These are phyloP conservation scores for Morella rubra DNA, from an alignment of 306 rosid genomes.

Conservation along the genomic window DNA sequence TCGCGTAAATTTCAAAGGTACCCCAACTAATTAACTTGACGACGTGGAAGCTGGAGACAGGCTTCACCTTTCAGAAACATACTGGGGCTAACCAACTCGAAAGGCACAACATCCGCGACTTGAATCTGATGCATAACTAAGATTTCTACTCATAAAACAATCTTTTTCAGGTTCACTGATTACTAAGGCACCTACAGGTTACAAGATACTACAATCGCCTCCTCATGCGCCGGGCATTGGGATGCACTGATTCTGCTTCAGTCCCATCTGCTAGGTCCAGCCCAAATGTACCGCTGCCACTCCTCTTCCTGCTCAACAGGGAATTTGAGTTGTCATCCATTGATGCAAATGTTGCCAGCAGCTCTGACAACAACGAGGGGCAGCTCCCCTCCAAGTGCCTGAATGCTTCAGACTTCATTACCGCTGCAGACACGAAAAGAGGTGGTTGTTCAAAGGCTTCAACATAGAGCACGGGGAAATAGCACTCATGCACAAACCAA, in stretches of 20 bases:
- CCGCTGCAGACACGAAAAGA: conserved; percentile 53
- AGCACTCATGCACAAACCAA: background rate
- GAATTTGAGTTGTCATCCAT: conserved; percentile 55
- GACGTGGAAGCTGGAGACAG: background rate
- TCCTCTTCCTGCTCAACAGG: conserved; percentile 58
- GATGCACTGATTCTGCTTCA: conserved; percentile 59
- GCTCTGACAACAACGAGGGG: conserved; percentile 72
- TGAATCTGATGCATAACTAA: conserved; percentile 12
- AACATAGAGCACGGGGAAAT: background rate
- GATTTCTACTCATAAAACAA: conserved; percentile 29
- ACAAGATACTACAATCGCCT: conserved; percentile 45
- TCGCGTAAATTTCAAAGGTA: background rate
- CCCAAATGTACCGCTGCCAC: conserved; percentile 56
- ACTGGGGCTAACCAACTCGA: conserved; percentile 10
- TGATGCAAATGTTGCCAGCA: conserved; percentile 76
- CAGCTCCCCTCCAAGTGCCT: conserved; percentile 71
- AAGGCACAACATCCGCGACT: background rate
- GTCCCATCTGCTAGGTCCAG: conserved; percentile 61
- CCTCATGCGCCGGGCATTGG: conserved; percentile 65
- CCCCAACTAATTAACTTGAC: background rate
- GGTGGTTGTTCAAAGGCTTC: conserved; percentile 10
- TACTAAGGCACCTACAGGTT: conserved; percentile 11
- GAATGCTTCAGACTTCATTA: conserved; percentile 90
- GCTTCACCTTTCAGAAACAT: conserved; percentile 5
- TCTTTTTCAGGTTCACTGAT: conserved; percentile 25